Percentiles rank a stretch among this genome's conserved stretches.
Conservation (phyloP, 768 basidiomycete genomes). For the Pisolithus orientalis region DNA sequence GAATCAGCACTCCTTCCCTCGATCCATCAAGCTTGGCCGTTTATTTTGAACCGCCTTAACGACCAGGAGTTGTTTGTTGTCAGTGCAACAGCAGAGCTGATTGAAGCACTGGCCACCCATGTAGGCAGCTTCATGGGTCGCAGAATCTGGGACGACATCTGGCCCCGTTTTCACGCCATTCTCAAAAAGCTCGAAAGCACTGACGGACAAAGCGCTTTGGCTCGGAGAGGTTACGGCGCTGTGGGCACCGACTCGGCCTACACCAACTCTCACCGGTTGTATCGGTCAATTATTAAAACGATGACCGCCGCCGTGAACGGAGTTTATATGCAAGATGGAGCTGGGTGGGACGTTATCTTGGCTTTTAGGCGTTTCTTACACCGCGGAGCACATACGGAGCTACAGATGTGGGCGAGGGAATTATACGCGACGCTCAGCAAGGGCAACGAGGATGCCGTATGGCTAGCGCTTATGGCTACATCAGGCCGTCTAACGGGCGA, state of each 20-base stretch:
- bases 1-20: constrained; percentile 76
- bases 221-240: constrained; percentile 43
- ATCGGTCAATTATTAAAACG: constrained; percentile 69
- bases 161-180: constrained; percentile 74
- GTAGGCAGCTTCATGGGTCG: constrained; percentile 83
- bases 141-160: constrained; percentile 86
- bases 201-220: constrained; percentile 62
- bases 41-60: constrained; percentile 74
- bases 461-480: constrained; percentile 67
- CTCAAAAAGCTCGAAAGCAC: constrained; percentile 54
- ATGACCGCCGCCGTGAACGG: constrained; percentile 60
- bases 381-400: constrained; percentile 57
- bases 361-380: constrained; percentile 75
- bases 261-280: constrained; percentile 74
- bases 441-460: constrained; percentile 76
- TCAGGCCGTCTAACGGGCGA: constrained; percentile 34
- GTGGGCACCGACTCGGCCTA: constrained; percentile 68
- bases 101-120: constrained; percentile 65
- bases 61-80: constrained; percentile 78
- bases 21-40: constrained; percentile 91
- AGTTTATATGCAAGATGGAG: constrained; percentile 64
- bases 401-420: constrained; percentile 59
- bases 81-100: constrained; percentile 61
- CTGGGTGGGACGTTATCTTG: constrained; percentile 78
- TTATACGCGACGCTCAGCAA: constrained; percentile 56